Percentiles rank a stretch among this genome's conserved stretches.
Evolutionary conservation across 1,284 basidiomycete genomes (phyloP).

Genomic region (Puccinia novopanici): DNA sequence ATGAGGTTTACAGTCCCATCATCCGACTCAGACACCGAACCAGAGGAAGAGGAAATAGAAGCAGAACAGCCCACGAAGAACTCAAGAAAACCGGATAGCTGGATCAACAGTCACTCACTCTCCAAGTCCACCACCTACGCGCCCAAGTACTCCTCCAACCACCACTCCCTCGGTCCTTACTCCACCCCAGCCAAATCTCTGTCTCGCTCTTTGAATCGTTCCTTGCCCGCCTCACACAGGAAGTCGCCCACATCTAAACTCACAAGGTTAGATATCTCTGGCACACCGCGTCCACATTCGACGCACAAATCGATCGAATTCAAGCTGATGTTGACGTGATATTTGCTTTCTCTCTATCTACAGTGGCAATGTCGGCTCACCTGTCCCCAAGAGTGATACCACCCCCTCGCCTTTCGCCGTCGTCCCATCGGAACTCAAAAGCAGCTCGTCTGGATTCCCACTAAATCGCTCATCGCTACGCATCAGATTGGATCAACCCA

Average conservation of each 20-base stretch:
- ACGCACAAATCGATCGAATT: no score
- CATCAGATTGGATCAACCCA: constrained; percentile 22
- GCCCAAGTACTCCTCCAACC: neutral
- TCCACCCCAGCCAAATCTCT: constrained; percentile 4
- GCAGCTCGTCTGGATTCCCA: constrained; percentile 16
- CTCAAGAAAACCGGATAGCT: neutral
- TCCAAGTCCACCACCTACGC: constrained; percentile 1
- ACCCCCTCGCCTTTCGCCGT: constrained; percentile 43
- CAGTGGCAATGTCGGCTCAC: constrained; percentile 8
- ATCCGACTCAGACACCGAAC: constrained; percentile 23
- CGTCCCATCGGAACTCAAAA: neutral
- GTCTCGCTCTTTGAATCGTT: constrained; percentile 12
- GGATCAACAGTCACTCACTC: neutral
- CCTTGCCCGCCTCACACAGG: neutral
- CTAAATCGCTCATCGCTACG: constrained; percentile 21
- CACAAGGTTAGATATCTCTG: neutral
- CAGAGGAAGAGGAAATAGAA: neutral
- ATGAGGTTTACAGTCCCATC: constrained; percentile 28
- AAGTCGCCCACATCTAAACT: neutral
- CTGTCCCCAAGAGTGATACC: constrained; percentile 33
- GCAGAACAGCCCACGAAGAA: neutral
- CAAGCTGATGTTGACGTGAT: neutral
- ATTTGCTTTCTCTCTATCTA: neutral
- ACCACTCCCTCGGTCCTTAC: neutral
- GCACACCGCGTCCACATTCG: neutral